Evolutionary conservation across 2,329 filamentous ascomycete genomes (phyloP).

Genomic region (Aspergillus transmontanensis): DNA sequence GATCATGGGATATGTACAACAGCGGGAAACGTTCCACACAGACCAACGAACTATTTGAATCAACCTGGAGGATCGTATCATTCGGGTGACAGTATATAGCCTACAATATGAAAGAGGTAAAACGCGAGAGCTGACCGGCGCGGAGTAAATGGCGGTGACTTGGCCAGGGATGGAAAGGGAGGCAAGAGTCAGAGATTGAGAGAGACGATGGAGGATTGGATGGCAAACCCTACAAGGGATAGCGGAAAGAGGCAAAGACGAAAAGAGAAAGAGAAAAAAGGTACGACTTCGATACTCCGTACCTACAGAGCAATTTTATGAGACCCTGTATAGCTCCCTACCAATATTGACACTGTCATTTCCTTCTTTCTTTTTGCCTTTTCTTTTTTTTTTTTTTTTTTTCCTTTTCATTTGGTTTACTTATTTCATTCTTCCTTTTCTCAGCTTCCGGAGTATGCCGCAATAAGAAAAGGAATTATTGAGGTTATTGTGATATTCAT

Average conservation of each 20-base stretch:
- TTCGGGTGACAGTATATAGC: neutral
- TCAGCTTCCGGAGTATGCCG: neutral
- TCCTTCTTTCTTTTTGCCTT: neutral
- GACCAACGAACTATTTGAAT: slow-evolving; percentile 9
- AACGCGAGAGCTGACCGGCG: neutral
- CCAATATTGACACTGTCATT: neutral
- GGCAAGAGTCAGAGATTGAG: neutral
- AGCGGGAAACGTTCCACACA: slow-evolving; percentile 20
- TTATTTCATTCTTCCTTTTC: no score
- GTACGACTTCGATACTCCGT: neutral
- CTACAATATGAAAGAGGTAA: neutral
- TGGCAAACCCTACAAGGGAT: neutral
- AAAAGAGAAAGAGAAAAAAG: neutral
- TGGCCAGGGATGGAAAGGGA: neutral
- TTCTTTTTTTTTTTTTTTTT: neutral
- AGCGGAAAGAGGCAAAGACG: no score
- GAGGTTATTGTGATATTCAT: slow-evolving; percentile 1
- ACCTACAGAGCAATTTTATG: neutral
- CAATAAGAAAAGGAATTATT: neutral
- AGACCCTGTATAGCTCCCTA: neutral
- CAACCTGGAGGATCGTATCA: slow-evolving; percentile 1
- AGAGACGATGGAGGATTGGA: neutral
- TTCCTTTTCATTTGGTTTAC: neutral
- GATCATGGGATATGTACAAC: slow-evolving; percentile 20
- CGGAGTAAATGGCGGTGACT: slow-evolving; percentile 13